These are phyloP conservation scores for Hymenotorrendiella dingleyae DNA, from an alignment of 2,329 filamentous ascomycete species.

Conservation along the genomic window DNA sequence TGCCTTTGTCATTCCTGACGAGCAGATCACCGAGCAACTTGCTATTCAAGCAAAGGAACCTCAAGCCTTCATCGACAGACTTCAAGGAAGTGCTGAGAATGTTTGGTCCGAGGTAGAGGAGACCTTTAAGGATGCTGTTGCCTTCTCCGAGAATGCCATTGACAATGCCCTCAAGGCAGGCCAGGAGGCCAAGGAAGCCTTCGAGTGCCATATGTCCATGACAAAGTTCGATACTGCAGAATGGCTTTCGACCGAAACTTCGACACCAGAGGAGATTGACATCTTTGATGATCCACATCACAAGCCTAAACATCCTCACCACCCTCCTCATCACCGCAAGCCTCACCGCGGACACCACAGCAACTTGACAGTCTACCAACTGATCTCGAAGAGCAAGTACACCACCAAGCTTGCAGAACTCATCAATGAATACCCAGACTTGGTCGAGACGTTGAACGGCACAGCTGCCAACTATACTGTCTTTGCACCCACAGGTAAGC, in stretches of 20 bases:
- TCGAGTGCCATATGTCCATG: conserved; percentile 29
- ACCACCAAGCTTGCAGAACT: conserved; percentile 71
- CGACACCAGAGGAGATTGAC: conserved; percentile 30
- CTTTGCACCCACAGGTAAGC: conserved; percentile 74
- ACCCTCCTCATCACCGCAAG: conserved; percentile 24
- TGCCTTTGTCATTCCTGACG: conserved; percentile 48
- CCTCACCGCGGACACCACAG: conserved; percentile 28
- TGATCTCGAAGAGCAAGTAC: conserved; percentile 69
- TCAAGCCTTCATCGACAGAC: conserved; percentile 28
- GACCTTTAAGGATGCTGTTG: conserved; percentile 22
- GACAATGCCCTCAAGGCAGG: conserved; percentile 27
- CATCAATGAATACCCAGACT: conserved; percentile 65
- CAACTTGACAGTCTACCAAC: conserved; percentile 64
- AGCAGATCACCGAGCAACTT: conserved; percentile 40
- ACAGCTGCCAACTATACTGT: conserved; percentile 71
- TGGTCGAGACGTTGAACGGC: conserved; percentile 69
- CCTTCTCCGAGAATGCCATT: conserved; percentile 25
- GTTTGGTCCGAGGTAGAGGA: conserved; percentile 24
- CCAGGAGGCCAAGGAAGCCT: conserved; percentile 18
- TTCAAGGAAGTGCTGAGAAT: conserved; percentile 31
- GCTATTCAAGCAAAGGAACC: conserved; percentile 30
- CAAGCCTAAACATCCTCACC: conserved; percentile 24
- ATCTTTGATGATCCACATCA: conserved; percentile 12
- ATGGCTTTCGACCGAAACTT: conserved; percentile 31
- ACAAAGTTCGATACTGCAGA: conserved; percentile 28